phyloP scores from a whole-genome alignment of 257 asterid genomes.

The Leonotis leonurus region DNA sequence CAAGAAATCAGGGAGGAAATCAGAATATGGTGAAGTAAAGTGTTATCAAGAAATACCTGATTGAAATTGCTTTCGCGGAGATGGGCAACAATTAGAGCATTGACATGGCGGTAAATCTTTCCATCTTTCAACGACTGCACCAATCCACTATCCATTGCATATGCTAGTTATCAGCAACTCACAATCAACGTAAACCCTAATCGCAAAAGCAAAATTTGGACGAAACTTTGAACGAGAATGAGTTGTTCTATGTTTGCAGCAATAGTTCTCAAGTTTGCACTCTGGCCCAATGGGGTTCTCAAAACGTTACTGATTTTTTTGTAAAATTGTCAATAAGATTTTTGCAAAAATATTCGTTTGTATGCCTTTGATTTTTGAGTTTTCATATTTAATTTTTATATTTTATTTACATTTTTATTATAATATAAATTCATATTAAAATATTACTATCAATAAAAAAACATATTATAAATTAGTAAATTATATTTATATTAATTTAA shows the following conservation, averaged over 20 bases:
- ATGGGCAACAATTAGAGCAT: slow-evolving; percentile 68
- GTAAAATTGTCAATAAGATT: too few species aligned
- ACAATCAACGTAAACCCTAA: slow-evolving; percentile 9
- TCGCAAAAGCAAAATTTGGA: neutral
- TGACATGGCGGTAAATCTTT: slow-evolving; percentile 61
- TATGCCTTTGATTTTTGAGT: too few species aligned
- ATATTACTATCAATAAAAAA: too few species aligned
- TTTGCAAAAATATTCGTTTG: too few species aligned
- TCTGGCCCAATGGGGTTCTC: neutral
- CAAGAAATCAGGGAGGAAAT: neutral
- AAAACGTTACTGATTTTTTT: too few species aligned
- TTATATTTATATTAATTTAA: too few species aligned
- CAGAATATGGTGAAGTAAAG: neutral
- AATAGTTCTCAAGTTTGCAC: neutral
- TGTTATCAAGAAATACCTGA: slow-evolving; percentile 33
- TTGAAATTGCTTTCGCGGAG: slow-evolving; percentile 69
- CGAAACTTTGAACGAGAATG: slow-evolving; percentile 3
- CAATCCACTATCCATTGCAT: slow-evolving; percentile 38
- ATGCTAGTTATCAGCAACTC: neutral
- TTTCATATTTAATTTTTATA: too few species aligned
- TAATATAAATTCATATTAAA: too few species aligned
- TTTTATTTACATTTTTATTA: too few species aligned
- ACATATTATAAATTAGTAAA: too few species aligned
- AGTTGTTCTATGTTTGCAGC: neutral
- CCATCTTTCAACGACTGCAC: slow-evolving; percentile 68